Conservation (phyloP, 2,329 filamentous ascomycete species). For the Talaromyces sp. region DNA sequence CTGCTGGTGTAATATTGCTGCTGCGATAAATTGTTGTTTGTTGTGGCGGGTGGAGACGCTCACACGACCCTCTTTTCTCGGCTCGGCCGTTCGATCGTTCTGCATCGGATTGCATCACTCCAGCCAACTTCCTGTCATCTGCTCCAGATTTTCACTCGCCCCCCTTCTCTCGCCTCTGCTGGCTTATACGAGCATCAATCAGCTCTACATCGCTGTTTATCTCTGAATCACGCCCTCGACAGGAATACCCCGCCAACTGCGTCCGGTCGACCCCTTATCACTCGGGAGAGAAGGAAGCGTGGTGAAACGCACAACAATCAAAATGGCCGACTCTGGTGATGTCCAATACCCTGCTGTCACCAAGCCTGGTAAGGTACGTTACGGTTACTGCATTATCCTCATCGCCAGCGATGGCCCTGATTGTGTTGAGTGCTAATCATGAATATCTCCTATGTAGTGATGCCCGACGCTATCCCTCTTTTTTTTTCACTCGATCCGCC, state of each 20-base stretch:
- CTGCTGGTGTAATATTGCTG: too few relatives aligned
- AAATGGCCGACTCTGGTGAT: slow-evolving; percentile 28
- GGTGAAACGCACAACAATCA: slow-evolving; percentile 18
- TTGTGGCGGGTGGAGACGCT: neutral
- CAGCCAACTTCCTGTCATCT: slow-evolving; percentile 3
- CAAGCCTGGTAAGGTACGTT: slow-evolving; percentile 34
- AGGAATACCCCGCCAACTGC: neutral
- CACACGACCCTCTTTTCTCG: slow-evolving; percentile 2
- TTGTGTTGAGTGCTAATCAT: neutral
- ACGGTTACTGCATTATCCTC: neutral
- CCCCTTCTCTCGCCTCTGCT: neutral
- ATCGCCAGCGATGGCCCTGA: neutral
- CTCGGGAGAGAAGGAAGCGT: slow-evolving; percentile 12
- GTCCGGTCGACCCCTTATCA: slow-evolving; percentile 11
- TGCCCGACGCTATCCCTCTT: neutral
- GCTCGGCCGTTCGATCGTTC: slow-evolving; percentile 4
- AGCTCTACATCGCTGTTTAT: neutral
- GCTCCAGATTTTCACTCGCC: slow-evolving; percentile 8
- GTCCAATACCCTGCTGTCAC: slow-evolving; percentile 35
- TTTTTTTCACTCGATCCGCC: neutral
- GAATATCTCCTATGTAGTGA: slow-evolving; percentile 1
- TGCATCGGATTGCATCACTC: slow-evolving; percentile 14
- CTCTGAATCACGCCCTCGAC: neutral
- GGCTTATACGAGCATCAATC: neutral
- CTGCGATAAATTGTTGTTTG: neutral